Percentiles rank a stretch among this genome's conserved stretches.
phyloP scores from a whole-genome alignment of 78 protist species.

The Dictyostelium firmibasis region DNA sequence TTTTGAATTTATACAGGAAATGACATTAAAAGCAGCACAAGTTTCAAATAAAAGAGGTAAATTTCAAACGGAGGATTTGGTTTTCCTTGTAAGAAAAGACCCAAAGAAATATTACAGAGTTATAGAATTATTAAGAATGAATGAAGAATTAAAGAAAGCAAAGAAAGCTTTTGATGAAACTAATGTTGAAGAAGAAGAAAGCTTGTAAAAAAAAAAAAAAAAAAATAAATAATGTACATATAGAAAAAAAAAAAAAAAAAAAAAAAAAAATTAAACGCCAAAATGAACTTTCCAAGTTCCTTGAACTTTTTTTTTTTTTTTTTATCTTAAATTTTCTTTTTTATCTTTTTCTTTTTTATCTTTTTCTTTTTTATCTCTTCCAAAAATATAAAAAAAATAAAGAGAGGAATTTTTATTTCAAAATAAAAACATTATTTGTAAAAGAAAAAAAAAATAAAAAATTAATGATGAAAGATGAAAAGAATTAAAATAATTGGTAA shows the following conservation, averaged over 20 bases:
- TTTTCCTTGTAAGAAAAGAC: slow-evolving; percentile 78
- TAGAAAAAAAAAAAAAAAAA: no score
- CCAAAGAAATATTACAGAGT: slow-evolving; percentile 78
- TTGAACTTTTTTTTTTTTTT: not conserved
- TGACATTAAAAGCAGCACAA: slow-evolving; percentile 71
- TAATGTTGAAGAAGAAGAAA: slow-evolving; percentile 43
- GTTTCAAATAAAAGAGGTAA: slow-evolving; percentile 54
- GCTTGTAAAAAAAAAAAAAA: not conserved
- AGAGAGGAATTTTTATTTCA: no score
- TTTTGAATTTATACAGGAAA: slow-evolving; percentile 70
- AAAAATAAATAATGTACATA: not conserved
- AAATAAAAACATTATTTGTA: not conserved
- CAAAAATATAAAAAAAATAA: not conserved
- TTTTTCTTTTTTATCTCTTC: not conserved
- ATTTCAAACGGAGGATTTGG: slow-evolving; percentile 80
- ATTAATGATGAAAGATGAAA: not conserved
- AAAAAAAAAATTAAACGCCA: no score
- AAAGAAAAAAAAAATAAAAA: not conserved
- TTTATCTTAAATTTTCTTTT: no score
- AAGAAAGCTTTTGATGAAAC: slow-evolving; percentile 77
- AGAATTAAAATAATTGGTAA: not conserved
- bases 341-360: no score
- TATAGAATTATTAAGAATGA: slow-evolving; percentile 69
- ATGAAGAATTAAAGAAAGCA: slow-evolving; percentile 78
- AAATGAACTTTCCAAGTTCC: not conserved